phyloP scores from a whole-genome alignment of 192 early-diverging fungal species.

The Backusella psychrophila region DNA sequence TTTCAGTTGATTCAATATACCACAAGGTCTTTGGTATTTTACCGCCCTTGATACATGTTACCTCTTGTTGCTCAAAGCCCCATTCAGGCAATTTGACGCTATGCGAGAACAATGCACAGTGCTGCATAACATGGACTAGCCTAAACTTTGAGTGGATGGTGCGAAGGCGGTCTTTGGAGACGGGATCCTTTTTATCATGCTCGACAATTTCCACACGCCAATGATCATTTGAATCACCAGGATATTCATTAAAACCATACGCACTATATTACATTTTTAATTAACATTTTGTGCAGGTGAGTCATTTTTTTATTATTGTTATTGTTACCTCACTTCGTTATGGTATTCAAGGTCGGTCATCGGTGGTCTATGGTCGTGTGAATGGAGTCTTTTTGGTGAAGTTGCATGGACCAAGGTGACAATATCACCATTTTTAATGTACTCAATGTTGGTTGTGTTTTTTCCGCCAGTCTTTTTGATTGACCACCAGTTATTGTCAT shows the following conservation, averaged over 20 bases:
- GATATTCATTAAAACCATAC: conserved; percentile 68
- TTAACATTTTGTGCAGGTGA: background rate
- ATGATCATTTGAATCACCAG: conserved; percentile 91
- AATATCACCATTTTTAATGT: conserved; percentile 69
- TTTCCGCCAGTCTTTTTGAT: conserved; percentile 46
- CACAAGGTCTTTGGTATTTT: conserved; percentile 69
- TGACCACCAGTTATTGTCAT: conserved; percentile 86
- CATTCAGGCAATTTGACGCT: conserved; percentile 84
- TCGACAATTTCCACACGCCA: conserved; percentile 85
- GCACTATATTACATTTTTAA: conserved; percentile 27
- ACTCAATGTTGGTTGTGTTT: conserved; percentile 45
- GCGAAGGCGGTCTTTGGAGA: conserved; percentile 52
- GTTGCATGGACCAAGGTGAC: conserved; percentile 69
- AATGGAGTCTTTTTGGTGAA: conserved; percentile 64
- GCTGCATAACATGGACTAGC: conserved; percentile 69
- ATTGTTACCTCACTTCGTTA: conserved; percentile 61
- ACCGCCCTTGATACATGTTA: conserved; percentile 89
- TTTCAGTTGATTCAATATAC: conserved; percentile 71
- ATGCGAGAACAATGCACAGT: conserved; percentile 85
- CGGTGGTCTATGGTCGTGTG: conserved; percentile 67
- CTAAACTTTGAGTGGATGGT: conserved; percentile 74
- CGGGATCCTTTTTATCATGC: conserved; percentile 49
- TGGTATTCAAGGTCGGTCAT: conserved; percentile 70
- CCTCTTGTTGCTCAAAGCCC: conserved; percentile 91
- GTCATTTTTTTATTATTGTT: background rate